Percentiles rank a stretch among this genome's conserved stretches.
Conservation (phyloP, 2,329 filamentous ascomycete species). For the Rhynchosporium secalis region DNA sequence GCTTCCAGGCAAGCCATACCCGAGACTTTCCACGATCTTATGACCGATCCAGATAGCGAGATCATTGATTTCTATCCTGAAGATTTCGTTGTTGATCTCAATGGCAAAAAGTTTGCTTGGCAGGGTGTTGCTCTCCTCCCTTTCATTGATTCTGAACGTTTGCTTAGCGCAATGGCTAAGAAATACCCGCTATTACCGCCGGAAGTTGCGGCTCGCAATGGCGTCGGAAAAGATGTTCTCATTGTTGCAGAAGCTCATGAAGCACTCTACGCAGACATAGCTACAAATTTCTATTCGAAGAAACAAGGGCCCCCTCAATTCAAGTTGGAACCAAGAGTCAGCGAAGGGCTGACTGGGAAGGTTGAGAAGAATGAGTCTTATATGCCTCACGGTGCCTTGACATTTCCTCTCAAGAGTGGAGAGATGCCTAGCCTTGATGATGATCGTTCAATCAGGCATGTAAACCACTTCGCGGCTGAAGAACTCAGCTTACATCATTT, state of each 20-base stretch:
- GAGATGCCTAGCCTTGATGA: slow-evolving; percentile 77
- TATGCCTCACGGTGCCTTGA: slow-evolving; percentile 78
- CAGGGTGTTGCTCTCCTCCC: slow-evolving; percentile 91
- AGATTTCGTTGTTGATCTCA: slow-evolving; percentile 89
- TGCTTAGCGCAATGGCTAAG: slow-evolving; percentile 78
- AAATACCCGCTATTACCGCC: slow-evolving; percentile 78
- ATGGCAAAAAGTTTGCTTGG: slow-evolving; percentile 98
- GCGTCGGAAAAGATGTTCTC: slow-evolving; percentile 75
- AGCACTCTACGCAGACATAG: slow-evolving; percentile 78
- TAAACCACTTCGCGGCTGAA: slow-evolving; percentile 28
- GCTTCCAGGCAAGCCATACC: slow-evolving; percentile 91
- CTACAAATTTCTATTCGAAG: slow-evolving; percentile 87
- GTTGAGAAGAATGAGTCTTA: slow-evolving; percentile 82
- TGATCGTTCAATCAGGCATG: slow-evolving; percentile 81
- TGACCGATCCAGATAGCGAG: slow-evolving; percentile 83
- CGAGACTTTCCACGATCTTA: slow-evolving; percentile 82
- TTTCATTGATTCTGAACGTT: slow-evolving; percentile 89
- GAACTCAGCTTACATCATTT: slow-evolving; percentile 30
- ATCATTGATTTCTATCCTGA: slow-evolving; percentile 98
- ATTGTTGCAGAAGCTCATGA: slow-evolving; percentile 82
- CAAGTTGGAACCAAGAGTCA: slow-evolving; percentile 72
- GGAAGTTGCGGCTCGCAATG: slow-evolving; percentile 78
- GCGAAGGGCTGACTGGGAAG: slow-evolving; percentile 75
- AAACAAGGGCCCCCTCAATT: slow-evolving; percentile 68
- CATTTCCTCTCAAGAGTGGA: slow-evolving; percentile 72